Evolutionary conservation across 495 filamentous ascomycete genomes (phyloP), one percentile per base, ranked within the genome.

Genomic region (Xylaria venustula): DNA sequence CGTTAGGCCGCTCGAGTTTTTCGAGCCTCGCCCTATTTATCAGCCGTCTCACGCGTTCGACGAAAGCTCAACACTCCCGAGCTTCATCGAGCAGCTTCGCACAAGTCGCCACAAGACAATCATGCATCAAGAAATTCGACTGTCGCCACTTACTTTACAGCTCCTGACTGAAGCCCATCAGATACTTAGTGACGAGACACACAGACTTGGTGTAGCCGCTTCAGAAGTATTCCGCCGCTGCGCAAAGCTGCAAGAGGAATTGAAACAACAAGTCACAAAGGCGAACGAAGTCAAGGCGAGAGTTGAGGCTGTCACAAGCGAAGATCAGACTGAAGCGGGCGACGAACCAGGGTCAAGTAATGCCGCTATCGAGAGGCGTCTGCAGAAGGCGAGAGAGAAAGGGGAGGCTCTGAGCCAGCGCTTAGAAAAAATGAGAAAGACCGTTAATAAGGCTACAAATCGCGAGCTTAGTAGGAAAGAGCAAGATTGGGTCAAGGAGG

Each of bases 161-260:
- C 73, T 93, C 12, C 83, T 97, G 63, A 87, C 87, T 0, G 83
- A 90, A 28, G 89, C 88, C 0, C 92, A 97, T 71, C 83, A 88
- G 46, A 79, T 90, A 2, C 75, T 96, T 20, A 87, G 86, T 52
- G 75, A 80, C 19, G 89, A 96, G 72, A 94, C 91, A 0, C 79
- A 88, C 63, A 76, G 78, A 6, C 79, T 96, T 25, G 87, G 89
- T 37, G 69, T 81, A 51, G 91, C 90, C 11, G 92, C 90, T 2
- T 85, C 92, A 1, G 90, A 95, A 66, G 77, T 97, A 8, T 96
- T 96, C 77, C 81, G 87, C 15, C 83, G 88, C 22, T 93, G 89
- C 65, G 84, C 91, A 66, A 77, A 87, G 14, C 74, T 96, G 41
- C 86, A 85, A 66, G 76, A 78, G 2, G 91, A 96, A 71, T 79